Conservation (phyloP, 2,329 filamentous ascomycete genomes). For the Piedraia hortae region DNA sequence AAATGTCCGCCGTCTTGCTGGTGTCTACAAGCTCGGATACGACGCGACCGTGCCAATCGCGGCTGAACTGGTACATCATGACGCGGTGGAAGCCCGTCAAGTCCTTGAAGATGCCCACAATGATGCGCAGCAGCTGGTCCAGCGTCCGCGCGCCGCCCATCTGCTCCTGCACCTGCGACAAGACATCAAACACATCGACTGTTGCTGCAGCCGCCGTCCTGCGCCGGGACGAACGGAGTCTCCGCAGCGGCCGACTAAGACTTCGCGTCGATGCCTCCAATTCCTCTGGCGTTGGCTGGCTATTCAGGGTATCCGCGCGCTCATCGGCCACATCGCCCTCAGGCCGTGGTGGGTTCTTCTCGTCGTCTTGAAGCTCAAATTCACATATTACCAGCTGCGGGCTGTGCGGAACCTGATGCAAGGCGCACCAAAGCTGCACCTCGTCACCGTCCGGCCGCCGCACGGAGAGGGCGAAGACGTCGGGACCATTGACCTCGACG, state of each 20-base stretch:
- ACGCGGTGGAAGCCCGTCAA: conserved; percentile 75
- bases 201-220: conserved; percentile 51
- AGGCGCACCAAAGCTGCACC: conserved; percentile 62
- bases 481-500: conserved; percentile 48
- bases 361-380: conserved; percentile 63
- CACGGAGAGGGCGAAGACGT: conserved; percentile 59
- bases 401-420: conserved; percentile 44
- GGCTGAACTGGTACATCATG: conserved; percentile 81
- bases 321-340: conserved; percentile 27
- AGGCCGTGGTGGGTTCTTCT: conserved; percentile 37
- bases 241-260: conserved; percentile 47
- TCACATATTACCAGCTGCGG: conserved; percentile 57
- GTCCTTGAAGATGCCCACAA: conserved; percentile 70
- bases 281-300: conserved; percentile 47
- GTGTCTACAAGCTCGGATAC: conserved; percentile 72
- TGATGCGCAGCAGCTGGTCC: conserved; percentile 47
- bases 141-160: conserved; percentile 43
- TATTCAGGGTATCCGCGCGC: conserved; percentile 46
- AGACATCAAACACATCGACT: conserved; percentile 77
- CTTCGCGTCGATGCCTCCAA: conserved; percentile 48
- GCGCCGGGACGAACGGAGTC: conserved; percentile 47
- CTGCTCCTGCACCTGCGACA: conserved; percentile 78
- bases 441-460: conserved; percentile 26
- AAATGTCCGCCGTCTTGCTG: conserved; percentile 50
- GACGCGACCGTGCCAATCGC: conserved; percentile 55